Conservation (phyloP, 2,329 filamentous ascomycete genomes). For the Ampelomyces quisqualis region DNA sequence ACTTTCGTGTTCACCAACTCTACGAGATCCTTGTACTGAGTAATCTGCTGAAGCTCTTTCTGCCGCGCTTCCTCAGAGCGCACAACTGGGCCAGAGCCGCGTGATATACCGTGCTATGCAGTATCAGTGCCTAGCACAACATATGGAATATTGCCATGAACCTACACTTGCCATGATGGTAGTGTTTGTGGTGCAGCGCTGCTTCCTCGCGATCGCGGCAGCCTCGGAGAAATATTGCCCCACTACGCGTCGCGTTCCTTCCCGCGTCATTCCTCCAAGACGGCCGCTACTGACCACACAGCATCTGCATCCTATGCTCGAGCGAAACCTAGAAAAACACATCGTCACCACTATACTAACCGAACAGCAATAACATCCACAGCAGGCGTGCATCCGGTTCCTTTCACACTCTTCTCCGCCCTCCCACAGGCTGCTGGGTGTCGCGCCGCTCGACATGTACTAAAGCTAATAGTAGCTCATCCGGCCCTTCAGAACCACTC, state of each 20-base stretch:
- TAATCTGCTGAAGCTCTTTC: constrained; percentile 73
- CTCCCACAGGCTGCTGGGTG: constrained; percentile 8
- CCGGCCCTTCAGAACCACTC: constrained; percentile 5
- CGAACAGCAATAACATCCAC: constrained; percentile 31
- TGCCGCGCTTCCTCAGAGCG: constrained; percentile 69
- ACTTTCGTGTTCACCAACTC: constrained; percentile 67
- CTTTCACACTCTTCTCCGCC: constrained; percentile 10
- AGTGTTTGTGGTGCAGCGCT: constrained; percentile 9
- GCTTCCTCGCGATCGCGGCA: constrained; percentile 14
- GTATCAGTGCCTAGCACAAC: constrained; percentile 16
- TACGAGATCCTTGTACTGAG: constrained; percentile 72
- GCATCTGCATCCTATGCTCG: constrained; percentile 14
- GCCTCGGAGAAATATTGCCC: constrained; percentile 30
- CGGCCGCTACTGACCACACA: constrained; percentile 12
- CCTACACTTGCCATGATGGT: constrained; percentile 46
- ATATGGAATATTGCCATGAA: constrained; percentile 2
- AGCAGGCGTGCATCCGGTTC: constrained; percentile 16
- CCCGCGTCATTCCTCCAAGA: constrained; percentile 18
- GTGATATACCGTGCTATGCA: constrained; percentile 77
- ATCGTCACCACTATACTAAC: constrained; percentile 37
- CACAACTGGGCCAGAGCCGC: constrained; percentile 54
- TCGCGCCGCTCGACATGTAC: constrained; percentile 31
- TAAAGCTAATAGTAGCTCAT: constrained; percentile 11
- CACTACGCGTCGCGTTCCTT: constrained; percentile 30
- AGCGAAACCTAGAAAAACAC: constrained; percentile 20